Percentiles rank a stretch among this genome's conserved stretches.
Conservation (phyloP, 2,329 filamentous ascomycete species). For the Colletotrichum limetticola region DNA sequence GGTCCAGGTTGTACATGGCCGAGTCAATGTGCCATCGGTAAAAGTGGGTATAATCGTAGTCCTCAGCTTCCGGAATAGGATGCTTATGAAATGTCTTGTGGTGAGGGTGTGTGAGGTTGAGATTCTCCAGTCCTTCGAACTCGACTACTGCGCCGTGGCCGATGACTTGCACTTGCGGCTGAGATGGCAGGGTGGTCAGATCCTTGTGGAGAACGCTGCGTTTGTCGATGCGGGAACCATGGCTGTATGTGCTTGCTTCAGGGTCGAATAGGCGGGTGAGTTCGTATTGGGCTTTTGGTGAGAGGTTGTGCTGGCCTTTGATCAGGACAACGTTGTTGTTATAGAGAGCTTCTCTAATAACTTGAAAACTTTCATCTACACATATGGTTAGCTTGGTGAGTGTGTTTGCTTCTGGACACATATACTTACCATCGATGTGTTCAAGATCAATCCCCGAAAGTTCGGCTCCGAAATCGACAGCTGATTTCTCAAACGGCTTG, state of each 20-base stretch:
- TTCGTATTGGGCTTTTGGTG: conserved; percentile 1
- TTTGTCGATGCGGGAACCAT: neutral
- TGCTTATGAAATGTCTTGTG: neutral
- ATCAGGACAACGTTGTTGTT: neutral
- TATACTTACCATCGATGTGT: neutral
- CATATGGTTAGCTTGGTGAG: neutral
- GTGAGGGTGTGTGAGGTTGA: neutral
- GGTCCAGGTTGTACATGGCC: neutral
- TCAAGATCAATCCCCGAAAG: neutral
- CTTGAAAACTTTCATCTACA: neutral
- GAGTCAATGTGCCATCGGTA: neutral
- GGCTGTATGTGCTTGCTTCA: neutral
- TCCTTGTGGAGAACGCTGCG: neutral
- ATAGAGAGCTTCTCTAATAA: neutral
- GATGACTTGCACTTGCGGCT: neutral
- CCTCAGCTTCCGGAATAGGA: neutral
- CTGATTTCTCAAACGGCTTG: neutral
- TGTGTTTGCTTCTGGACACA: neutral
- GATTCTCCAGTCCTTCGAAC: neutral
- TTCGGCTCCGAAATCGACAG: neutral
- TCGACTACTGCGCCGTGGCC: neutral
- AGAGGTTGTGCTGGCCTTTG: conserved; percentile 1
- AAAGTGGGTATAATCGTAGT: neutral
- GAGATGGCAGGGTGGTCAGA: neutral
- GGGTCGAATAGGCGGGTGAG: neutral